Evolutionary conservation across 2,329 filamentous ascomycete genomes (phyloP).

Genomic region (Ophiostoma piceae): DNA sequence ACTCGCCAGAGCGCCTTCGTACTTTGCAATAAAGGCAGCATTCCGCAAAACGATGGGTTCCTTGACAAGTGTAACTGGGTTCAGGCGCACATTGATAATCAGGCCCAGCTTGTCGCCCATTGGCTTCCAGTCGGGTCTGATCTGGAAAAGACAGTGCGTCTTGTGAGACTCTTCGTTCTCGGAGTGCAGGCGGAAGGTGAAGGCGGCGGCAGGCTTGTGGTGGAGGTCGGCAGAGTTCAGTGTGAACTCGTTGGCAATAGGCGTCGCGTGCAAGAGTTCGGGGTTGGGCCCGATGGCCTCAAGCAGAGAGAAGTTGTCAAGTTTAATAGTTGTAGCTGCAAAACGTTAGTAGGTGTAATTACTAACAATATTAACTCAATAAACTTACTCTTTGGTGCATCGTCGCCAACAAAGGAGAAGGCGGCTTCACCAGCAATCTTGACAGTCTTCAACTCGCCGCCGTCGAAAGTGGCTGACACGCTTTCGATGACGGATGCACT

Average conservation of each 20-base stretch:
- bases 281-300: slow-evolving; percentile 93
- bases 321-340: slow-evolving; percentile 59
- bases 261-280: slow-evolving; percentile 71
- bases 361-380: slow-evolving; percentile 36
- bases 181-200: slow-evolving; percentile 85
- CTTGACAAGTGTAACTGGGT: slow-evolving; percentile 46
- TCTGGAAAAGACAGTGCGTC: slow-evolving; percentile 63
- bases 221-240: slow-evolving; percentile 67
- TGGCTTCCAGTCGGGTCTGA: slow-evolving; percentile 75
- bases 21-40: slow-evolving; percentile 65
- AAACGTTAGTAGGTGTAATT: slow-evolving; percentile 21
- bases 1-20: slow-evolving; percentile 61
- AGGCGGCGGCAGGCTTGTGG: slow-evolving; percentile 69
- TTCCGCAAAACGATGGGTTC: slow-evolving; percentile 56
- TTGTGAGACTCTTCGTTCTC: slow-evolving; percentile 47
- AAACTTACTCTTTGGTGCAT: slow-evolving; percentile 37
- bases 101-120: slow-evolving; percentile 81
- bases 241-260: slow-evolving; percentile 68
- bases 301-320: slow-evolving; percentile 82
- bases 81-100: slow-evolving; percentile 77
- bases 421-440: slow-evolving; percentile 85
- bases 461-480: slow-evolving; percentile 77
- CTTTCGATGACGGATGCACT: slow-evolving; percentile 89
- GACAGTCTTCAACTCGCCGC: slow-evolving; percentile 63
- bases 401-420: slow-evolving; percentile 61